A percentile compares a stretch with the other conserved stretches of the same genome.
These are phyloP conservation scores for Physaria fendleri DNA, from an alignment of 345 rosid genomes.

Conservation along the genomic window DNA sequence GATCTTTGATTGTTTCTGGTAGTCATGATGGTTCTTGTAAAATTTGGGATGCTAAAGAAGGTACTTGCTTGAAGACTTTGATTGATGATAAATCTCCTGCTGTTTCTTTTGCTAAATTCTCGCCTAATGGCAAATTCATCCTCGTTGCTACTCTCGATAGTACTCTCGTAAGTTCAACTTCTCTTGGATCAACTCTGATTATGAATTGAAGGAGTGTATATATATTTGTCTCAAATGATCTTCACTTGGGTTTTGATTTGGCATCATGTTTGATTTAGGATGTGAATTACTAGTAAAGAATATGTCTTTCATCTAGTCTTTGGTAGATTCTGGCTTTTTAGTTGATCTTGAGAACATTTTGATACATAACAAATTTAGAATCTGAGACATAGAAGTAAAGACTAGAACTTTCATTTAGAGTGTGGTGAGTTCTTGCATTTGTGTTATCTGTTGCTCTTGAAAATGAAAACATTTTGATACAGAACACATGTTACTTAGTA, in stretches of 20 bases:
- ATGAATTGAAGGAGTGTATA: background rate
- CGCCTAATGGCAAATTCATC: slow-evolving; percentile 86
- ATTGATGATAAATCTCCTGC: slow-evolving; percentile 65
- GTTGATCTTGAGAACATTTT: background rate
- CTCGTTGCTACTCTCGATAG: slow-evolving; percentile 84
- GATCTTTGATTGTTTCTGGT: slow-evolving; percentile 86
- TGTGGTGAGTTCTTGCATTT: no score
- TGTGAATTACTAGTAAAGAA: background rate
- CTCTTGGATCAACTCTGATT: background rate
- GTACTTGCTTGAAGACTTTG: slow-evolving; percentile 68
- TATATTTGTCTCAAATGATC: background rate
- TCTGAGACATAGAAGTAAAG: no score
- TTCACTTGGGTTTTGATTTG: background rate
- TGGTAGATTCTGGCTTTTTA: background rate
- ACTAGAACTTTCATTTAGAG: no score
- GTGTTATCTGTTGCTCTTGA: no score
- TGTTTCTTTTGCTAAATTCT: slow-evolving; percentile 89
- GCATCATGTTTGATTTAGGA: background rate
- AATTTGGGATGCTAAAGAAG: slow-evolving; percentile 84
- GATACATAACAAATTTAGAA: background rate
- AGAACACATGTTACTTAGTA: background rate
- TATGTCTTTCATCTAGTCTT: background rate
- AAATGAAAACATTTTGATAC: background rate
- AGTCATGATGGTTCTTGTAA: slow-evolving; percentile 89
- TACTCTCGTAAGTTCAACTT: slow-evolving; percentile 59